A percentile compares a stretch with the other conserved stretches of the same genome.
phyloP scores from a whole-genome alignment of 139 green algal genomes.

The Spirogloea muscicola region DNA sequence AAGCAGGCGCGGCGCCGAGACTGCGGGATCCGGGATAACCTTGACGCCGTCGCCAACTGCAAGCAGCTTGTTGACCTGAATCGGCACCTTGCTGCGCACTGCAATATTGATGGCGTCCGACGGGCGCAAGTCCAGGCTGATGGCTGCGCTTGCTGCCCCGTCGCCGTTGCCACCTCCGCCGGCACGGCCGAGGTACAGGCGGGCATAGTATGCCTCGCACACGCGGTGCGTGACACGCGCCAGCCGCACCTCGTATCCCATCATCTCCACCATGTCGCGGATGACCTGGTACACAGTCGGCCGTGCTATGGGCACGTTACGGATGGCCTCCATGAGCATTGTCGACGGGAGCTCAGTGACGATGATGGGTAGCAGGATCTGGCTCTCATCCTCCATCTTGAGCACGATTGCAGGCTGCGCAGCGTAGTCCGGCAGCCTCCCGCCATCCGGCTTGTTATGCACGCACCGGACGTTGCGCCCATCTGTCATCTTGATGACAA shows the following conservation, averaged over 20 bases:
- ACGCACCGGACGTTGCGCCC: constrained; percentile 21
- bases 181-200: constrained; percentile 24
- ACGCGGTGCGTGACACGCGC: constrained; percentile 25
- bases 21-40: too few relatives aligned
- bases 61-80: constrained; percentile 35
- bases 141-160: neutral
- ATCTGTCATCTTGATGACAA: constrained; percentile 31
- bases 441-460: constrained; percentile 24
- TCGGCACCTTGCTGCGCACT: constrained; percentile 18
- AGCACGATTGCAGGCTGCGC: constrained; percentile 40
- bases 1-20: too few relatives aligned
- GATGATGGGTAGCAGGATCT: constrained; percentile 36
- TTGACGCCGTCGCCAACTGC: constrained; percentile 31
- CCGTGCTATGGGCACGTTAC: neutral
- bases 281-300: constrained; percentile 44
- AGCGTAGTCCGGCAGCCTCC: constrained; percentile 16
- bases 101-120: neutral
- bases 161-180: neutral
- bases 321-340: constrained; percentile 31
- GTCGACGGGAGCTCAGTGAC: constrained; percentile 29
- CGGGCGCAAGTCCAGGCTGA: constrained; percentile 2
- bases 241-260: constrained; percentile 36
- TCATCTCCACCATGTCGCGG: constrained; percentile 42
- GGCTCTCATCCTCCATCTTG: constrained; percentile 37
- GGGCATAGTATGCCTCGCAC: constrained; percentile 26